phyloP scores from a whole-genome alignment of 768 basidiomycete species.

The Saitozyma sp. region DNA sequence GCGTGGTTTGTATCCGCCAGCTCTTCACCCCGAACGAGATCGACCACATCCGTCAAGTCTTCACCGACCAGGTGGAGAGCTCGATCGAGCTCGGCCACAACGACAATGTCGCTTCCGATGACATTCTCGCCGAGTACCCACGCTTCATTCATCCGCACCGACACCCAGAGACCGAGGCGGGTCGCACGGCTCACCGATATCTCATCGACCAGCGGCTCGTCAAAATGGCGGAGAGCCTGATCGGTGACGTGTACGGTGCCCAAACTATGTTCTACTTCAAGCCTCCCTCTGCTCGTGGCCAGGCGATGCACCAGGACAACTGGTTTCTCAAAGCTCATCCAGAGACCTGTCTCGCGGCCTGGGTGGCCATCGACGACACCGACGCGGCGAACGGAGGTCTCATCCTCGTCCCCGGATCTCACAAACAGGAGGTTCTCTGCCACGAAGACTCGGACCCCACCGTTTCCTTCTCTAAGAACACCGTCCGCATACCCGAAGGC shows the following conservation, averaged over 20 bases:
- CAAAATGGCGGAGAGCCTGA: background rate
- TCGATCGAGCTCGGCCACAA: no score
- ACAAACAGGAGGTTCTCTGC: constrained; percentile 2
- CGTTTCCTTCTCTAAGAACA: no score
- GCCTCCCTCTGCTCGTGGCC: constrained; percentile 6
- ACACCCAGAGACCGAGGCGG: background rate
- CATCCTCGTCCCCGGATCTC: constrained; percentile 8
- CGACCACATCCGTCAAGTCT: no score
- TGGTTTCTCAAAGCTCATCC: constrained; percentile 3
- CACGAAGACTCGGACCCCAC: background rate
- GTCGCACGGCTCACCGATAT: background rate
- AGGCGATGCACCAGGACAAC: constrained; percentile 12
- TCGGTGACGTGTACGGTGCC: constrained; percentile 1
- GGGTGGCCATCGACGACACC: constrained; percentile 7
- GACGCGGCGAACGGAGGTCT: constrained; percentile 7
- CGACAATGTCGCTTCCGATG: no score
- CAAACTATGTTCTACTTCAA: constrained; percentile 12
- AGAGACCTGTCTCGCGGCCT: constrained; percentile 8
- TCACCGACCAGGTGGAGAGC: no score
- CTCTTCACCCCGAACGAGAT: no score
- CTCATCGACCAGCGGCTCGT: background rate
- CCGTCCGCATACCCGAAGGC: no score
- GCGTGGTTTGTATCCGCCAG: no score
- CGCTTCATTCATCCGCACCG: constrained; percentile 8
- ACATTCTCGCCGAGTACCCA: constrained; percentile 5